Conservation (phyloP, 2,329 filamentous ascomycete species). For the Botrytis squamosa region DNA sequence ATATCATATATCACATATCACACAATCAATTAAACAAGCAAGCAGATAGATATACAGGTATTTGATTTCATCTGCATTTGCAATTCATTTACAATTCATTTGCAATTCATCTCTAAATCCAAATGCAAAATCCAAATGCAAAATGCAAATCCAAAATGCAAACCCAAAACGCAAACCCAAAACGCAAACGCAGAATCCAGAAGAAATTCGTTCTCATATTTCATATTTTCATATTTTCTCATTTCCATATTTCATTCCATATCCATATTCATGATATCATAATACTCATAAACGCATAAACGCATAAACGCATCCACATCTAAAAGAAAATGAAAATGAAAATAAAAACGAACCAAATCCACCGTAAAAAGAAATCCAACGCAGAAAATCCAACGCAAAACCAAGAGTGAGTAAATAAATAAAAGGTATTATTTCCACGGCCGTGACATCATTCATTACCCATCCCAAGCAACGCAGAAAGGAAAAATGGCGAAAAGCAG, state of each 20-base stretch:
- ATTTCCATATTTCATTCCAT: no score
- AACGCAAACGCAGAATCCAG: neutral
- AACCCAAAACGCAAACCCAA: no score
- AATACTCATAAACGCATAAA: neutral
- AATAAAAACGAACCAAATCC: no score
- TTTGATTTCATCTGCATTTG: no score
- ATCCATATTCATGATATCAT: neutral
- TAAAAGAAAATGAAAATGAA: neutral
- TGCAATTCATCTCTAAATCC: no score
- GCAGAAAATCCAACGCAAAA: neutral
- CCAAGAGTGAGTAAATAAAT: neutral
- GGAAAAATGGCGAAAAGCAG: neutral
- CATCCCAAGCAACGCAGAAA: neutral
- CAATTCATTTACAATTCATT: no score
- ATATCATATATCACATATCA: no score
- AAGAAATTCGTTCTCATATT: neutral
- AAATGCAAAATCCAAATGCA: no score
- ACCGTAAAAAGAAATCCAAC: neutral
- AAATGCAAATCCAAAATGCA: no score
- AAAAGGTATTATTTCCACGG: neutral
- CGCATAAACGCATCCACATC: neutral
- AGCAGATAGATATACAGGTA: neutral
- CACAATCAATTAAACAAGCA: no score
- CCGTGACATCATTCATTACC: slow-evolving; percentile 5
- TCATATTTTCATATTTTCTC: neutral